Base-by-base conservation (phyloP, 2,329 filamentous ascomycete species). In the Pestalotiopsis sp. region DNA sequence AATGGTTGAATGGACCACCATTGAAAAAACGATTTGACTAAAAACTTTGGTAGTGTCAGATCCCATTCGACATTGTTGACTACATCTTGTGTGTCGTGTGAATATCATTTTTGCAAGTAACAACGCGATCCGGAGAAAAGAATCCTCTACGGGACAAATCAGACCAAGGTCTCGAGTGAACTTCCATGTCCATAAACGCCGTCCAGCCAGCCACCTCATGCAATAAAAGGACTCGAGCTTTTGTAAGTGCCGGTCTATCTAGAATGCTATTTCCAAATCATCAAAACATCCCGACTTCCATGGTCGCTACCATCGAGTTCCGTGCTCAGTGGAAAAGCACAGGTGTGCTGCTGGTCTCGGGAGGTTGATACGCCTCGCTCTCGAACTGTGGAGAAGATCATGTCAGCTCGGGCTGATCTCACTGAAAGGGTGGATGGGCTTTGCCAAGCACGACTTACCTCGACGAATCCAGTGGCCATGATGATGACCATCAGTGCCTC, bases 401-500 rank as follows among this genome's bases (percentile, higher is more conserved):
- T 25, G 38, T 66, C 65, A 66, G 65, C 65, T 61, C 56, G 41
- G 57, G 52, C 31, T 36, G 45, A 58, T 12, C 36, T 49, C 13
- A 23, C 45, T 66, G 64, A 66, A 23, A 25, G 13, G 31, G 25
- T 14, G 27, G 13, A 62, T 17, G n/a, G 52, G 20, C 27, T 17
- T 23, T 17, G 17, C 17, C 45, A 52, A 45, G 17, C 45, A 52
- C 45, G 7, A 82, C 89, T 82, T 84, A 97, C 95, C 85, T 98
- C 92, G 66, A 97, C 83, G 79, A 97, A 98, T 58, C 90, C 91
- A 11, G 93, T 97, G 49, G 94, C 90, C 38, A 91, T 87, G 75
- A 98, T 93, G 72, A 98, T 84, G 67, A 96, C 85, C 80, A 95
- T 91, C 76, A 96, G 93, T 61, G 93, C 91, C 78, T 97, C 94